A percentile compares a stretch with the other conserved stretches of the same genome.
Evolutionary conservation across 371 early-diverging fungal genomes (phyloP).

Genomic region (Mortierella sp.): DNA sequence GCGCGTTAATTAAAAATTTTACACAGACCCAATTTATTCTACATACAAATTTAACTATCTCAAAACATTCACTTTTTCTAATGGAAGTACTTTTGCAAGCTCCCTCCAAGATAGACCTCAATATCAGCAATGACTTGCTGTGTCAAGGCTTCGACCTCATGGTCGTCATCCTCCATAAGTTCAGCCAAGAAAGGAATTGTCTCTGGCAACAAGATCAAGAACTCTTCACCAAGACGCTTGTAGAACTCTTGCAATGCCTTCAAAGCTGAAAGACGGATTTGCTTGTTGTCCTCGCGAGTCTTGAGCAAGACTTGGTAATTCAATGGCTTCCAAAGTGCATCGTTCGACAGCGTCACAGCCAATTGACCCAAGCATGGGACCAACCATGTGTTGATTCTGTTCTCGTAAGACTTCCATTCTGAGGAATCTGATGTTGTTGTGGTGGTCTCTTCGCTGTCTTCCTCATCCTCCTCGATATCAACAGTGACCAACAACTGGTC

Average conservation of each 20-base stretch:
- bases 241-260: slow-evolving; percentile 85
- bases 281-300: slow-evolving; percentile 78
- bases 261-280: slow-evolving; percentile 83
- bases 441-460: neutral
- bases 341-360: slow-evolving; percentile 83
- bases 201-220: slow-evolving; percentile 92
- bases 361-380: slow-evolving; percentile 88
- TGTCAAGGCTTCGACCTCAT: slow-evolving; percentile 83
- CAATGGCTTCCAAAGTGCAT: slow-evolving; percentile 89
- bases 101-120: slow-evolving; percentile 91
- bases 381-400: slow-evolving; percentile 72
- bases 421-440: neutral
- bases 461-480: slow-evolving; percentile 56
- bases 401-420: slow-evolving; percentile 57
- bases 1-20: no score
- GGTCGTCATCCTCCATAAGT: slow-evolving; percentile 89
- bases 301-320: slow-evolving; percentile 85
- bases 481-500: slow-evolving; percentile 79
- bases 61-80: slow-evolving; percentile 44
- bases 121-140: slow-evolving; percentile 89
- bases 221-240: slow-evolving; percentile 89
- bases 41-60: no score
- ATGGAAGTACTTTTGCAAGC: slow-evolving; percentile 82
- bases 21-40: no score
- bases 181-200: slow-evolving; percentile 96